Evolutionary conservation across 2,329 filamentous ascomycete genomes (phyloP), one percentile per base, ranked within the genome.

Genomic region (Xylariomycetidae sp.): DNA sequence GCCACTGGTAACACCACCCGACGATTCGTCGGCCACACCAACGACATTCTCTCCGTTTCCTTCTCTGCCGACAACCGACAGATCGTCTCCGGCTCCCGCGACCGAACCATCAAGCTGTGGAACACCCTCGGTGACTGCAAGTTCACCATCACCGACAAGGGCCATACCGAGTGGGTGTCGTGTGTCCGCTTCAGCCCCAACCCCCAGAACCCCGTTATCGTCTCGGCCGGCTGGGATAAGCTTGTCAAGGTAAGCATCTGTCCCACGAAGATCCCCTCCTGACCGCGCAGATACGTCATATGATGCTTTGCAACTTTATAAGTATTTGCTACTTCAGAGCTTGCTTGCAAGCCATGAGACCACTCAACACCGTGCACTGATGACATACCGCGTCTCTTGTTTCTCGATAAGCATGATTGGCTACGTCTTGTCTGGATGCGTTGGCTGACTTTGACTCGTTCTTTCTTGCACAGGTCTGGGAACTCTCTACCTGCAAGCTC

Each of bases 241-340:
- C 85, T 97, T 58, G 92, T 98, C 68, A 98, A 98, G 92, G 92
- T 98, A 76, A 61, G 89, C 79, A 46, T 32, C 44, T 31, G 31
- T 31, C 41, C 31, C n/a, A n/a, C n/a, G n/a, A n/a, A n/a, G n/a
- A n/a, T n/a, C 31, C 28, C 19, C 23, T 12, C 36, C 18, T 36
- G 7, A n/a, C n/a, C 34, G 37, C 41, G 38, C 50, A 25, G 37
- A 20, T 43, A 38, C 49, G 64, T 72, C 72, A 80, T 65, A 92
- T 88, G 90, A 97, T 97, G 90, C 77, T 84, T 80, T 85, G 78
- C 81, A 85, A 80, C 63, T 67, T 69, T 67, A 64, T 73, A 88
- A 88, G 89, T 97, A 97, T 97, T 97, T 97, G 92, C 92, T 97
- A 97, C 92, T 98, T 97, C 90, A 96, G 92, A 98, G 88, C 88